Base-by-base conservation (phyloP, 2,329 filamentous ascomycete genomes). In the Pyrenophora teres region DNA sequence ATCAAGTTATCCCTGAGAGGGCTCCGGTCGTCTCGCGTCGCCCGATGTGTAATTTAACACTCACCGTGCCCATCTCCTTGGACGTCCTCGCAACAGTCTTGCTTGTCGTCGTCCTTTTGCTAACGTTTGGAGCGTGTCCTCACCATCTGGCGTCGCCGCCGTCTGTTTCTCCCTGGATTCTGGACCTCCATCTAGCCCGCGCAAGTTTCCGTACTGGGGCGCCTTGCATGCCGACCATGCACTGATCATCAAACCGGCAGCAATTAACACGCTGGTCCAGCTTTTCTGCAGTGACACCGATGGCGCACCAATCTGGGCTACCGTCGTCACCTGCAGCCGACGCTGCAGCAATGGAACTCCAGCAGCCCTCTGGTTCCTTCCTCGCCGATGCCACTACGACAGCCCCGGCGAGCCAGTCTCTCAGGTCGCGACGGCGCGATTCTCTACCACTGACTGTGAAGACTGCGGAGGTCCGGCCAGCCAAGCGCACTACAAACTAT, bases 401-500 rank as follows among this genome's bases (percentile, higher is more conserved):
- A 21, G 31, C 45, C 40, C 19, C 38, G 30, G 50, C 63, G 50
- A 59, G 36, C 57, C 67, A 63, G 33, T 63, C 56, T 54, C 46
- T 62, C 47, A 59, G 59, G 32, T 53, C 62, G 54, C 67, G 68
- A 39, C 65, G 70, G 23, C 64, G 64, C 38, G 59, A 61, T 52
- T 70, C 69, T 46, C 63, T 66, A 31, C 65, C 69, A 16, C 54
- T 63, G 16, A 48, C 56, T 18, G 50, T 50, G 43, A 50, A 51
- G 46, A 52, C 63, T 12, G 19, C 56, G 12, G 61, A 63, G 51
- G 50, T 59, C 12, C 56, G 56, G 38, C 45, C 61, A 10, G 54
- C 57, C 47, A 69, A 67, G 48, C 69, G 64, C 56, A 60, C 71
- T 23, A 55, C 72, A 8, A 71, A 72, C 62, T 67, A 68, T 59